Evolutionary conservation across 306 rosid species (phyloP), one percentile per base, ranked within the genome.

Genomic region (Lagenaria siceraria): DNA sequence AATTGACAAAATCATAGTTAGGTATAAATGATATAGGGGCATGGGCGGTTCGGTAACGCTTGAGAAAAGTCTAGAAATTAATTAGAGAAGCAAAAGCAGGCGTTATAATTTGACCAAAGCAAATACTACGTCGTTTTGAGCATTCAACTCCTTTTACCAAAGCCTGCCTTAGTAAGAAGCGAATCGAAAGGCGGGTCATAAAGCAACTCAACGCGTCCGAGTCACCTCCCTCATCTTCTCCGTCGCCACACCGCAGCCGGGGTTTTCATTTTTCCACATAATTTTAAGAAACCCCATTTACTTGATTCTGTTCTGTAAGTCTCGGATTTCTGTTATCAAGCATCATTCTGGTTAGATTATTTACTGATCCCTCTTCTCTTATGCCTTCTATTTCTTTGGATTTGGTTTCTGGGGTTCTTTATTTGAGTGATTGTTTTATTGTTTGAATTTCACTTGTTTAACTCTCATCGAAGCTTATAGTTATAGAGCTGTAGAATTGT

Each of bases 231-330:
- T 6, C 76, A 46, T 46, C 58, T 25, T 25, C 76, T 46, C 76
- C 76, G 24, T 71, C 75, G n/a, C 3, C 55, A 25, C 36, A 53
- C 54, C 54, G 0, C 5, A 21, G 21, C 7, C 76, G 24, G 14
- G 4, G 25, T 25, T 21, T 17, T n/a, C 55, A 1, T 4, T 13
- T 43, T 15, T 24, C n/a, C 56, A 49, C 25, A 4, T 29, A 48
- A 25, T 43, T 31, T 62, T 24, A 71, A 46, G 25, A 70, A 71
- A 14, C 76, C 56, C 76, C 25, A 49, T 72, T 72, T 8, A 49
- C 77, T 72, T 60, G 77, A 73, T 72, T 72, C 27, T 72, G 7
- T 49, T 49, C 60, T 29, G 77, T 49, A 72, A 27, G 77, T 72
- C 36, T 73, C 61, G 7, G 38, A 46, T 71, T 71, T 43, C 58